phyloP scores from a whole-genome alignment of 2,329 filamentous ascomycete genomes.

The Zymoseptoria brevis region DNA sequence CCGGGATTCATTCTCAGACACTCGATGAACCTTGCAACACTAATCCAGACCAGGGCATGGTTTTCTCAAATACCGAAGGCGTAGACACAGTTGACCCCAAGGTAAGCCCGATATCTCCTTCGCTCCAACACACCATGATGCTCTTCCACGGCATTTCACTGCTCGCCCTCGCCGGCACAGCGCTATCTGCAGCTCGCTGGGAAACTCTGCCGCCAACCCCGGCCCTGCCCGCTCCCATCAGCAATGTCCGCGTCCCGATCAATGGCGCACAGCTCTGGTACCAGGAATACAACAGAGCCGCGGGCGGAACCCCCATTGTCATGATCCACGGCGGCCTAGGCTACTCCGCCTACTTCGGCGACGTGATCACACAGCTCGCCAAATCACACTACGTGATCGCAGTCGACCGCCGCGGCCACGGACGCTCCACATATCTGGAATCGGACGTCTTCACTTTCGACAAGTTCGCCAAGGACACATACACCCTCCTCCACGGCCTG shows the following conservation, averaged over 20 bases:
- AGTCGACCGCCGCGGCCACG: constrained; percentile 37
- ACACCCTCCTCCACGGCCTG: constrained; percentile 26
- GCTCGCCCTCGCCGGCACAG: constrained; percentile 1
- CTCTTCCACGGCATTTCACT: constrained; percentile 1
- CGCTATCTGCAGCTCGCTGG: constrained; percentile 6
- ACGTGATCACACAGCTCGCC: constrained; percentile 31
- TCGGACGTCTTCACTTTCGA: constrained; percentile 35
- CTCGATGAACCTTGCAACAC: background rate
- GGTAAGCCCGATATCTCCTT: background rate
- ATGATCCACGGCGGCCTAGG: constrained; percentile 37
- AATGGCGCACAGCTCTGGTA: constrained; percentile 37
- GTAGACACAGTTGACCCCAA: background rate
- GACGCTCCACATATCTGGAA: constrained; percentile 33
- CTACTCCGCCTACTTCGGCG: constrained; percentile 37
- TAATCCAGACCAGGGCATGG: background rate
- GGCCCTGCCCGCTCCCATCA: constrained; percentile 31
- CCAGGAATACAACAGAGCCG: constrained; percentile 35
- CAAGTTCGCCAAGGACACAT: constrained; percentile 33
- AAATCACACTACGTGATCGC: constrained; percentile 35
- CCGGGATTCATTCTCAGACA: background rate
- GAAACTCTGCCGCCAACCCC: constrained; percentile 34
- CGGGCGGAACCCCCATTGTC: constrained; percentile 31
- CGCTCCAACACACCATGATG: constrained; percentile 3
- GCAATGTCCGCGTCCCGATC: constrained; percentile 29
- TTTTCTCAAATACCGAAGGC: background rate